Percentiles rank a stretch among this genome's conserved stretches.
phyloP scores from a whole-genome alignment of 306 rosid species.

The Erythrophleum fordii region DNA sequence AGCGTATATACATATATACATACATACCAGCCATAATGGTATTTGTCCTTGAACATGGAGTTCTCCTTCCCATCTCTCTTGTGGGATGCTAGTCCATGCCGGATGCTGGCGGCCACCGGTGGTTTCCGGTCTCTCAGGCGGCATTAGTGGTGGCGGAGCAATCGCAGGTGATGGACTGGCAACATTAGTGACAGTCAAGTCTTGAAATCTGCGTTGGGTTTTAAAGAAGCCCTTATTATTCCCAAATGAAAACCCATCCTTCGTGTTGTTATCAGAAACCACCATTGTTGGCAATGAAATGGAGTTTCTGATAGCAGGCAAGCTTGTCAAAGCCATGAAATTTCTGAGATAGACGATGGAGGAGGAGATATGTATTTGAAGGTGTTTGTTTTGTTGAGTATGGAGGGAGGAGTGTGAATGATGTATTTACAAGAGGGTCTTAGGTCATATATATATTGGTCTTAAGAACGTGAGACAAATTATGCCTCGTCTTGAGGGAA shows the following conservation, averaged over 20 bases:
- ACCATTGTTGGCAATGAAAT: conserved; percentile 36
- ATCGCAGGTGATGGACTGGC: conserved; percentile 50
- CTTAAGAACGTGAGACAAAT: conserved; percentile 16
- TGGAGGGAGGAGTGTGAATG: conserved; percentile 26
- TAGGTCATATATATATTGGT: neutral
- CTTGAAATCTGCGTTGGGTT: conserved; percentile 30
- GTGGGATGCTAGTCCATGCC: conserved; percentile 92
- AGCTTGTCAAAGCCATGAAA: conserved; percentile 55
- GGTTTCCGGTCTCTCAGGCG: conserved; percentile 15
- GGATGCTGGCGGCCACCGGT: conserved; percentile 53
- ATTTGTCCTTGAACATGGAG: conserved; percentile 71
- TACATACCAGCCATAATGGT: conserved; percentile 82
- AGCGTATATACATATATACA: neutral
- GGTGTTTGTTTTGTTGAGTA: conserved; percentile 26
- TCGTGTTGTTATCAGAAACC: conserved; percentile 28
- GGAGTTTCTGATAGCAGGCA: conserved; percentile 37
- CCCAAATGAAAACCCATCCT: conserved; percentile 27
- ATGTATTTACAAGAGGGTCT: conserved; percentile 41
- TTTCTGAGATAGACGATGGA: neutral
- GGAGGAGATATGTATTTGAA: neutral
- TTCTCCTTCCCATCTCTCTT: conserved; percentile 95
- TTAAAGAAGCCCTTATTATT: neutral
- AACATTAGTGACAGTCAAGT: conserved; percentile 51
- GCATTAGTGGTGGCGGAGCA: neutral
- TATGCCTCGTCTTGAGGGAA: conserved; percentile 43